Percentiles rank a stretch among this genome's conserved stretches.
phyloP scores from a whole-genome alignment of 495 filamentous ascomycete species.

The Bryoglossum gracile region DNA sequence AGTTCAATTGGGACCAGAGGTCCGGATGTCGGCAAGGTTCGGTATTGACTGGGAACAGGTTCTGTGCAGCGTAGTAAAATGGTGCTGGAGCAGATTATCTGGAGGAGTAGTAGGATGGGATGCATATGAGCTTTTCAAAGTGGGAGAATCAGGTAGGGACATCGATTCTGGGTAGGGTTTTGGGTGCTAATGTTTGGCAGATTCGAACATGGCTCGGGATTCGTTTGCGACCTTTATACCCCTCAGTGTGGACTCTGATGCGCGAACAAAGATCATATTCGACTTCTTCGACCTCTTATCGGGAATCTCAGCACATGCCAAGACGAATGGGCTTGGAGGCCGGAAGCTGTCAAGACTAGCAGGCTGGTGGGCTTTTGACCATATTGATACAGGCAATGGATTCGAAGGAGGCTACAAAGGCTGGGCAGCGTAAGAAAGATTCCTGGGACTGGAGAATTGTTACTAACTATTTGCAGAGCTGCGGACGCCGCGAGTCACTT shows the following conservation, averaged over 20 bases:
- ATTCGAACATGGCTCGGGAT: constrained; percentile 85
- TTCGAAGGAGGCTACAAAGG: constrained; percentile 91
- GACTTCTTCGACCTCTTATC: constrained; percentile 94
- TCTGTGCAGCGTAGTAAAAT: constrained; percentile 89
- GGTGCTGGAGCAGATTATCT: constrained; percentile 93
- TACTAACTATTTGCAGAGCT: constrained; percentile 50
- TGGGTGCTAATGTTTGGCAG: constrained; percentile 37
- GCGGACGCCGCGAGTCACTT: constrained; percentile 94
- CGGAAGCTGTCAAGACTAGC: constrained; percentile 92
- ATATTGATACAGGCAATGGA: constrained; percentile 75
- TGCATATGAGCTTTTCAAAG: constrained; percentile 90
- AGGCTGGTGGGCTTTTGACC: constrained; percentile 98
- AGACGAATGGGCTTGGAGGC: constrained; percentile 87
- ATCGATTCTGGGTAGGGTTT: neutral
- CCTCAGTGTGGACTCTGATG: constrained; percentile 81
- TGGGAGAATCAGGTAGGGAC: constrained; percentile 79
- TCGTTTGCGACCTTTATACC: constrained; percentile 96
- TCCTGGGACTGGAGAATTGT: neutral
- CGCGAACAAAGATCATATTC: constrained; percentile 82
- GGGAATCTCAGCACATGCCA: constrained; percentile 71
- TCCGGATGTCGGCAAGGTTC: neutral
- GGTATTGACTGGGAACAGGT: constrained; percentile 48
- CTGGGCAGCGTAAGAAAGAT: constrained; percentile 43
- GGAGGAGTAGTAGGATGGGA: constrained; percentile 96
- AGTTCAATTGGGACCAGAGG: constrained; percentile 17